These are phyloP conservation scores for Mallotus repandus DNA, from an alignment of 441 rosid genomes.

Conservation along the genomic window DNA sequence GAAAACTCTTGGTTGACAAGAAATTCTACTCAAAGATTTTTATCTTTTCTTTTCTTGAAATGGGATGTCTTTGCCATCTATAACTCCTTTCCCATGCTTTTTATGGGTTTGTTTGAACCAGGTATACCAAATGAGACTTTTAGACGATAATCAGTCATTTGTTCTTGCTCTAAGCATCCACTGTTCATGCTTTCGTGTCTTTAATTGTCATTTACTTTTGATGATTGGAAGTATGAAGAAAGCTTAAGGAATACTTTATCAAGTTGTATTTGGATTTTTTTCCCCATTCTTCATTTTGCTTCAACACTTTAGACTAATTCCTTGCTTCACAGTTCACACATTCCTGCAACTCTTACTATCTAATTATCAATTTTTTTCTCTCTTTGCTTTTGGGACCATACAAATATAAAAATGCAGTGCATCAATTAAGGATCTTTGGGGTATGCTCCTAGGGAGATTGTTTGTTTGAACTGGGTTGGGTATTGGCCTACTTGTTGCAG, in stretches of 20 bases:
- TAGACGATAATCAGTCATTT: neutral
- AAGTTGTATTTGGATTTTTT: neutral
- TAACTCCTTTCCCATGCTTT: neutral
- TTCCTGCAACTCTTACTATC: slow-evolving; percentile 1
- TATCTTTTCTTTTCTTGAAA: neutral
- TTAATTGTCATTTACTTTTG: neutral
- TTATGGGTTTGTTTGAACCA: neutral
- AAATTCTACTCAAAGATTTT: neutral
- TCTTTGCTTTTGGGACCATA: slow-evolving; percentile 16
- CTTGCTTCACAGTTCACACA: neutral
- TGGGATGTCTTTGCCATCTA: neutral
- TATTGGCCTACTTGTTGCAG: slow-evolving; percentile 85
- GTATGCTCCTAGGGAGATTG: slow-evolving; percentile 90
- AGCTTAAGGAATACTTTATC: neutral
- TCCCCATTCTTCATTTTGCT: neutral
- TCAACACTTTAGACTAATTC: slow-evolving; percentile 11
- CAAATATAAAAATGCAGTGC: slow-evolving; percentile 57
- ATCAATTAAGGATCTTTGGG: slow-evolving; percentile 50
- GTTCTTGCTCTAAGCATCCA: neutral
- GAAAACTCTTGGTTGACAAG: neutral
- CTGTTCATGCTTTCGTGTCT: neutral
- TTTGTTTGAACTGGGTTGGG: slow-evolving; percentile 96
- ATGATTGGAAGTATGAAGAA: neutral
- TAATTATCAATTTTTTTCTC: neutral
- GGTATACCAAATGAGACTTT: no score